A percentile compares a stretch with the other conserved stretches of the same genome.
Evolutionary conservation across 768 basidiomycete species (phyloP).

Genomic region (Boletus reticuloceps): DNA sequence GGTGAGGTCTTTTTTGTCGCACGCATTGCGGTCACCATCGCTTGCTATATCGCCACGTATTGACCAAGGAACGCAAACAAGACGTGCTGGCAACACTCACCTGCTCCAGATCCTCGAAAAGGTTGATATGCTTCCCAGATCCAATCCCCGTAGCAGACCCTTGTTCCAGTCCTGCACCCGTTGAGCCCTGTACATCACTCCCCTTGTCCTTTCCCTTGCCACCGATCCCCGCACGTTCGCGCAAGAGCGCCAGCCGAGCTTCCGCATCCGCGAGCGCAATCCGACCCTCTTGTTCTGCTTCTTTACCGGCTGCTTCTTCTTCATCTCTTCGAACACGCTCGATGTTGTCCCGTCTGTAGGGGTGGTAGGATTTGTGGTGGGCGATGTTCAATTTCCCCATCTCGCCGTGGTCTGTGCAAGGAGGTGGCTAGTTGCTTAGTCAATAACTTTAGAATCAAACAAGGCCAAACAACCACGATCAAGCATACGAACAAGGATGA

Average conservation of each 20-base stretch:
- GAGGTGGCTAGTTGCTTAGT: slow-evolving; percentile 4
- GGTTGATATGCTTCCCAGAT: slow-evolving; percentile 71
- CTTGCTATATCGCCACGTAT: slow-evolving; percentile 33
- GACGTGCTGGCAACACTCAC: slow-evolving; percentile 33
- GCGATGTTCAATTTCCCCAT: slow-evolving; percentile 66
- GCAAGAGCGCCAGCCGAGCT: slow-evolving; percentile 64
- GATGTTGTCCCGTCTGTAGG: slow-evolving; percentile 82
- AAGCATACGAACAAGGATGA: too few relatives aligned
- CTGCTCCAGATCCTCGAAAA: slow-evolving; percentile 81
- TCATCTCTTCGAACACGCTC: slow-evolving; percentile 79
- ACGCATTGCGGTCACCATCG: slow-evolving; percentile 44
- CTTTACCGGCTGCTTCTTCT: slow-evolving; percentile 67
- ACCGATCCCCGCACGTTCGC: slow-evolving; percentile 55
- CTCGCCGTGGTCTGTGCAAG: background rate
- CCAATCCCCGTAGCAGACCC: background rate
- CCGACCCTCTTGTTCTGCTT: slow-evolving; percentile 67
- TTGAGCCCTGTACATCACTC: slow-evolving; percentile 24
- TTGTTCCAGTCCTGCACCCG: background rate
- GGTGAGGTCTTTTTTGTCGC: slow-evolving; percentile 47
- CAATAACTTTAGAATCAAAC: slow-evolving; percentile 15
- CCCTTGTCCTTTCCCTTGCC: slow-evolving; percentile 37
- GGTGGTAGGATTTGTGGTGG: slow-evolving; percentile 90
- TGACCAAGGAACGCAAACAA: background rate
- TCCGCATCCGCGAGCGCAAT: slow-evolving; percentile 80
- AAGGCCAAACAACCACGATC: slow-evolving; percentile 6